phyloP scores from a whole-genome alignment of 176 grass and related monocot species.

The Themeda triandra region DNA sequence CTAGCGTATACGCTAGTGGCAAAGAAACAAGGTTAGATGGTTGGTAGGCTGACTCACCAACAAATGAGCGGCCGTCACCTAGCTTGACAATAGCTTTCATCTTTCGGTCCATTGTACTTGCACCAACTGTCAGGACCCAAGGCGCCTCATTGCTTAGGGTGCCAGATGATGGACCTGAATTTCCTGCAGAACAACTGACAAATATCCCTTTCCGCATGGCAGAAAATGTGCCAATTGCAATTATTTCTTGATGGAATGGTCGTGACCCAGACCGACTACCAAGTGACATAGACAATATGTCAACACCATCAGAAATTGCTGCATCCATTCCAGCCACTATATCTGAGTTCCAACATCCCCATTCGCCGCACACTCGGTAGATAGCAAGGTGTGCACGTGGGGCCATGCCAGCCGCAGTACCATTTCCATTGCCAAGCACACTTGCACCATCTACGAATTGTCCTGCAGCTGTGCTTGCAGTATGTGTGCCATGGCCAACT shows the following conservation, averaged over 20 bases:
- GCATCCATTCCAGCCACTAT: constrained; percentile 40
- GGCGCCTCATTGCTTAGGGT: constrained; percentile 26
- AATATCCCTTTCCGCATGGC: constrained; percentile 40
- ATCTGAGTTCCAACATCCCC: background rate
- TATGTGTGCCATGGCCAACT: constrained; percentile 55
- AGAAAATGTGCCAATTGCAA: constrained; percentile 27
- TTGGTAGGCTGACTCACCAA: constrained; percentile 50
- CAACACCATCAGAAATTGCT: constrained; percentile 56
- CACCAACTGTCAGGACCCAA: constrained; percentile 49
- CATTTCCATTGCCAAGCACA: constrained; percentile 45
- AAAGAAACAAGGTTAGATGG: constrained; percentile 4
- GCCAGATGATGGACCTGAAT: background rate
- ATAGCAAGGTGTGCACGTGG: constrained; percentile 50
- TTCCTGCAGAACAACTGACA: constrained; percentile 39
- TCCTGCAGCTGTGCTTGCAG: constrained; percentile 47
- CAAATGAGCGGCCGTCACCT: constrained; percentile 15
- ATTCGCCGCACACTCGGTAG: constrained; percentile 32
- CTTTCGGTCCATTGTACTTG: constrained; percentile 43
- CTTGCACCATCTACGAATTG: constrained; percentile 32
- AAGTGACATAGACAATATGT: constrained; percentile 46
- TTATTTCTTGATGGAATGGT: constrained; percentile 24
- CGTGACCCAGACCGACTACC: fast-evolving
- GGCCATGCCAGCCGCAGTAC: constrained; percentile 50
- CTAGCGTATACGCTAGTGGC: background rate
- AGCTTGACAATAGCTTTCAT: constrained; percentile 41